Conservation (phyloP, 2,329 filamentous ascomycete species). For the Metarhizium humberi region DNA sequence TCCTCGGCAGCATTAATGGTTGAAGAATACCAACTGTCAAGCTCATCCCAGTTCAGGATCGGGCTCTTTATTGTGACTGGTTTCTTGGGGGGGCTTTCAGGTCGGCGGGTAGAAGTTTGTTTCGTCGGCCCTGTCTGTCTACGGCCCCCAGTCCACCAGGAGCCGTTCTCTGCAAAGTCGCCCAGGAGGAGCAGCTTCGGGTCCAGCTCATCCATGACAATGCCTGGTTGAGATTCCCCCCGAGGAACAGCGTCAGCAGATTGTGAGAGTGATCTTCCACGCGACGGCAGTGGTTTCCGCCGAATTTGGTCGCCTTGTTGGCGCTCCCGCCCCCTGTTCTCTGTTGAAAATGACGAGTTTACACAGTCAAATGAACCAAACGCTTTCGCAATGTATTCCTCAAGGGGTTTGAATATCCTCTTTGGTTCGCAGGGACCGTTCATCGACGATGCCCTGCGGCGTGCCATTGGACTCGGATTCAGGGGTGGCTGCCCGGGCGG, state of each 20-base stretch:
- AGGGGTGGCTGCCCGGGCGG: slow-evolving; percentile 10
- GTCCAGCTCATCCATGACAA: slow-evolving; percentile 46
- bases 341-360: slow-evolving; percentile 65
- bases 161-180: slow-evolving; percentile 70
- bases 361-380: slow-evolving; percentile 63
- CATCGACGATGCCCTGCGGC: slow-evolving; percentile 11
- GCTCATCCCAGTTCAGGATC: slow-evolving; percentile 64
- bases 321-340: slow-evolving; percentile 23
- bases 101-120: neutral
- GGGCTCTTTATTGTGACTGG: slow-evolving; percentile 25
- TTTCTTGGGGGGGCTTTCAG: slow-evolving; percentile 3
- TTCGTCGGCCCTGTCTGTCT: slow-evolving; percentile 1
- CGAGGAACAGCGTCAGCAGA: neutral
- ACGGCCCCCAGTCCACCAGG: slow-evolving; percentile 64
- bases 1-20: slow-evolving; percentile 57
- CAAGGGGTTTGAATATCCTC: slow-evolving; percentile 63
- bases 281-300: slow-evolving; percentile 15
- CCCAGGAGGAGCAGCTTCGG: slow-evolving; percentile 66
- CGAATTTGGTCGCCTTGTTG: slow-evolving; percentile 16
- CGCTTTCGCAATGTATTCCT: slow-evolving; percentile 64
- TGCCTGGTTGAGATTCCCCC: slow-evolving; percentile 11
- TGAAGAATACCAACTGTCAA: slow-evolving; percentile 65
- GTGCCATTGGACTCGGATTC: slow-evolving; percentile 8
- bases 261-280: slow-evolving; percentile 4
- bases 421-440: slow-evolving; percentile 30